A percentile compares a stretch with the other conserved stretches of the same genome.
Conservation (phyloP, 352 stramenopile genomes). For the Saprolegnia diclina region DNA sequence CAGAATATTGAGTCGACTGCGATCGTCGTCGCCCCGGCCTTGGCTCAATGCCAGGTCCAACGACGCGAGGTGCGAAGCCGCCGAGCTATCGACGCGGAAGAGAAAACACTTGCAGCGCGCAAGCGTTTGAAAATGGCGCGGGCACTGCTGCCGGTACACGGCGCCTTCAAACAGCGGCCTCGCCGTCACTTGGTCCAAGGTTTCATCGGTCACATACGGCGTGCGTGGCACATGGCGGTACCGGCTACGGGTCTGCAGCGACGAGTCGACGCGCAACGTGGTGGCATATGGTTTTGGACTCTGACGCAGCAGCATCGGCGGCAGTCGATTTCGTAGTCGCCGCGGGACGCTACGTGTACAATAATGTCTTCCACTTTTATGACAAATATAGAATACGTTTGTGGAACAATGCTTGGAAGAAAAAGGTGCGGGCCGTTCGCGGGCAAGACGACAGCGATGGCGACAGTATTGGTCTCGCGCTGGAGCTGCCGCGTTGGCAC, state of each 20-base stretch:
- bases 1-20: constrained; percentile 5
- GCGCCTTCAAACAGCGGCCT: not conserved
- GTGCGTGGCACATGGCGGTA: not conserved
- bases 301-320: constrained; percentile 2
- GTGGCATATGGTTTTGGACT: constrained; percentile 10
- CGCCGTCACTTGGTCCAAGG: not conserved
- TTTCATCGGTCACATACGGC: not conserved
- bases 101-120: constrained; percentile 14
- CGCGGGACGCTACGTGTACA: not conserved
- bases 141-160: constrained; percentile 13
- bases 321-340: not conserved
- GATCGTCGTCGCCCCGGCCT: not conserved
- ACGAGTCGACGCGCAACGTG: constrained; percentile 14
- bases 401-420: constrained; percentile 9
- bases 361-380: not conserved
- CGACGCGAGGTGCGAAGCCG: constrained; percentile 6
- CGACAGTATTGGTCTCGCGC: not conserved
- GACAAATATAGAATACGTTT: too few species aligned
- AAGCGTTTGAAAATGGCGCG: constrained; percentile 1
- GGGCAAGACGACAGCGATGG: not conserved
- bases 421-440: not conserved
- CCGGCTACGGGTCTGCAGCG: not conserved
- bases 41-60: constrained; percentile 3
- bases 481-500: constrained; percentile 9
- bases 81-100: not conserved